phyloP scores from a whole-genome alignment of 2,329 filamentous ascomycete species.

The Grosmannia serpens region DNA sequence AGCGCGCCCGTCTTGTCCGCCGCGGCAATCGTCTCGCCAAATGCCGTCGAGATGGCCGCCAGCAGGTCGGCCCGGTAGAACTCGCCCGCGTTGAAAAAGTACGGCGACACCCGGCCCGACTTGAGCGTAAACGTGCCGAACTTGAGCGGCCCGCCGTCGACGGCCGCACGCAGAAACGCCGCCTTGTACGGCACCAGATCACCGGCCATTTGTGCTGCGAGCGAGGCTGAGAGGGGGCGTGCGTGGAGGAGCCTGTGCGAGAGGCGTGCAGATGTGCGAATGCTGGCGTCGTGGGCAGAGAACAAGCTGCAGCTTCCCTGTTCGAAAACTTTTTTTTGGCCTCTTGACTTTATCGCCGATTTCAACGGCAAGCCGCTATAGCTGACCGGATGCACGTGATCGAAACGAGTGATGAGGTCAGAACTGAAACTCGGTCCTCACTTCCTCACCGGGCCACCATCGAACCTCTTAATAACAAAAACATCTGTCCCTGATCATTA shows the following conservation, averaged over 20 bases:
- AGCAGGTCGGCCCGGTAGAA: conserved; percentile 77
- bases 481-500: not conserved
- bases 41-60: conserved; percentile 67
- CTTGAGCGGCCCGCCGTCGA: conserved; percentile 59
- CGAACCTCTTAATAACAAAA: not conserved
- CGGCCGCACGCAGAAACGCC: conserved; percentile 58
- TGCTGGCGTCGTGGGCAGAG: not conserved
- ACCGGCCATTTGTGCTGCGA: conserved; percentile 9
- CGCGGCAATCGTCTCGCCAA: conserved; percentile 50
- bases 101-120: conserved; percentile 81
- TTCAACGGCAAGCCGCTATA: no score
- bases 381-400: not conserved
- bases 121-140: conserved; percentile 86
- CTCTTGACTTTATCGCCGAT: no score
- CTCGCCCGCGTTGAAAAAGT: conserved; percentile 94
- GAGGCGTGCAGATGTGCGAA: no score
- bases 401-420: not conserved
- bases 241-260: not conserved
- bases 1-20: conserved; percentile 10
- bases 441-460: not conserved
- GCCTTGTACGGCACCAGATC: conserved; percentile 54
- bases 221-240: not conserved
- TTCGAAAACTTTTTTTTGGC: not conserved
- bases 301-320: not conserved
- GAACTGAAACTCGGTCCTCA: not conserved